Base-by-base conservation (phyloP, 345 rosid genomes). In the Diplotaxis tenuifolia region DNA sequence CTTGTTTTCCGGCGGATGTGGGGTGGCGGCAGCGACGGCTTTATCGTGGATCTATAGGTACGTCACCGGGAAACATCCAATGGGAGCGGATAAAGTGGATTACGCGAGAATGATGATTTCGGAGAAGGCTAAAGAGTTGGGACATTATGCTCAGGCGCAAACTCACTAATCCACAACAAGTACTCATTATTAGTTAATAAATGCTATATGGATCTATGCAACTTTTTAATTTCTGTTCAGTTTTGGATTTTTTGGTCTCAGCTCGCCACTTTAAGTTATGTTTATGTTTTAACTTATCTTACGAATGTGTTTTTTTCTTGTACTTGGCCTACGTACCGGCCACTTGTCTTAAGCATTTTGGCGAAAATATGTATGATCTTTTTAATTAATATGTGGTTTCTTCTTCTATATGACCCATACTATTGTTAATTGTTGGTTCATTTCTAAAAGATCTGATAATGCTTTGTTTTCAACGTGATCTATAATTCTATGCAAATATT, bases 11-110 rank as follows among this genome's bases (percentile, higher is more conserved):
- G 84, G 89, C 7, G 87, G 82, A 0, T 87, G 78, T 64, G 90
- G 95, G 1, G 75, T 79, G 65, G 87, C 87, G 7, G 95, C 91
- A 1, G 27, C 83, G 25, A 71, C 84, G 57, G 69, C 84, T 15
- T 23, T 88, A 16, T 18, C 87, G 34, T 93, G 96, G 98, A 79
- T 87, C n/a, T 88, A 88, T 72, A 79, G 66, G 12, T 90, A 83
- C 50, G 67, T 80, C n/a, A 73, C 80, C 0, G 93, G 93, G 19
- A 84, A 85, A 70, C 93, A 82, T 14, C 96, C 91, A 3, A 57
- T 54, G 23, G 91, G 93, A 5, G 85, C 90, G 1, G 91, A 87
- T 31, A 78, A 77, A 77, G 74, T 92, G 56, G 95, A 87, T 32
- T 71, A 81, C 11, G 87, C 86, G 5, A 72, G 87, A 0, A 55